A percentile compares a stretch with the other conserved stretches of the same genome.
These are phyloP conservation scores for Blumeriella jaapii DNA, from an alignment of 2,329 filamentous ascomycete species.

Conservation along the genomic window DNA sequence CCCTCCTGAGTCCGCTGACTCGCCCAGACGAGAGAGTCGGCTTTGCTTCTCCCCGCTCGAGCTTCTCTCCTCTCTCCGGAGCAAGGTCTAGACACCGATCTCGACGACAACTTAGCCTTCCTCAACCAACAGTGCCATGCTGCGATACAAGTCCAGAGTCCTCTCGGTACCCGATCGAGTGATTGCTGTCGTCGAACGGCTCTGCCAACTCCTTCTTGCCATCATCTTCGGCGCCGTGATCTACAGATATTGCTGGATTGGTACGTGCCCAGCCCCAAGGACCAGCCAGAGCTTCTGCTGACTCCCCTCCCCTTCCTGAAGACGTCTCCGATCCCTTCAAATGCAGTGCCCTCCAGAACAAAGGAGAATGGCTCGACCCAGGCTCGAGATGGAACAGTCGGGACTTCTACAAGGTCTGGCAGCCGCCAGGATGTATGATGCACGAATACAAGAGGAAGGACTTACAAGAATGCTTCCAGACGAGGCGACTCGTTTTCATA, in stretches of 20 bases:
- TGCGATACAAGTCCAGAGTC: conserved; percentile 3
- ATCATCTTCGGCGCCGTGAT: conserved; percentile 18
- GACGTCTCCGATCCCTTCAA: conserved; percentile 37
- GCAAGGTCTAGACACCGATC: no score
- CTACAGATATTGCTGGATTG: conserved; percentile 25
- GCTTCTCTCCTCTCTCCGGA: no score
- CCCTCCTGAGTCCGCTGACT: no score
- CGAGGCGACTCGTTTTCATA: conserved; percentile 43
- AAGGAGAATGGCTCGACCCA: conserved; percentile 38
- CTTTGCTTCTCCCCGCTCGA: no score
- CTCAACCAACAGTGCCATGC: conserved; percentile 1
- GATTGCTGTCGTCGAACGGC: conserved; percentile 9
- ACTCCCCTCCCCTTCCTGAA: conserved; percentile 10
- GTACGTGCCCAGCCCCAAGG: conserved; percentile 9
- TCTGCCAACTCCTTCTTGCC: conserved; percentile 15
- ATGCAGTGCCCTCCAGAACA: conserved; percentile 39
- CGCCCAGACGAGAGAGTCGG: no score
- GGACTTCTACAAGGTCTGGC: conserved; percentile 38
- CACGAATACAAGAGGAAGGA: conserved; percentile 42
- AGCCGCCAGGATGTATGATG: conserved; percentile 47
- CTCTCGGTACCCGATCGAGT: conserved; percentile 3
- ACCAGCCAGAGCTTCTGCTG: not conserved
- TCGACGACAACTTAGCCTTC: no score
- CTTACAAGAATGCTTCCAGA: conserved; percentile 39
- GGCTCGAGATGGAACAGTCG: conserved; percentile 21